Conservation (phyloP, 345 rosid species). For the Citrus hindsii region DNA sequence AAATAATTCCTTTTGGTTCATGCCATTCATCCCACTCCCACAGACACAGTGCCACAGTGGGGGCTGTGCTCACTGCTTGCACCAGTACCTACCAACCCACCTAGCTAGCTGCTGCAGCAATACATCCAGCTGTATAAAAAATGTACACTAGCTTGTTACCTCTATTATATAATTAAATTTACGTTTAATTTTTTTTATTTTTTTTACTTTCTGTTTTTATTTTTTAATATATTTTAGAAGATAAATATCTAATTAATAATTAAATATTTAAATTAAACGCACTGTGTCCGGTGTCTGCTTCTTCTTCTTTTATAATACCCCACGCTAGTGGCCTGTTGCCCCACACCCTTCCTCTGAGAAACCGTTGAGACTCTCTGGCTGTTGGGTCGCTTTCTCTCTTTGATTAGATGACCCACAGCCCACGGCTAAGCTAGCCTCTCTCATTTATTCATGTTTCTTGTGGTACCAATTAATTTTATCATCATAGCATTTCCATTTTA, state of each 20-base stretch:
- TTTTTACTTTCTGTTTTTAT: too few species aligned
- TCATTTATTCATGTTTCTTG: constrained; percentile 26
- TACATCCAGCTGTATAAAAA: too few species aligned
- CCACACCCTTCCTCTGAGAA: constrained; percentile 14
- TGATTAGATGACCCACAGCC: constrained; percentile 27
- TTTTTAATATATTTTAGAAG: too few species aligned
- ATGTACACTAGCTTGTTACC: too few species aligned
- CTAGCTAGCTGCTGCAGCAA: too few species aligned
- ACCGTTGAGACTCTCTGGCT: constrained; percentile 40
- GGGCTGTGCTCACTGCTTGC: constrained; percentile 5
- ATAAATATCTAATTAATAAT: too few species aligned
- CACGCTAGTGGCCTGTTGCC: not conserved
- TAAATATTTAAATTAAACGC: too few species aligned
- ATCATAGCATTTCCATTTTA: not conserved
- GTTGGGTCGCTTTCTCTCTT: constrained; percentile 39
- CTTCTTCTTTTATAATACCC: not conserved
- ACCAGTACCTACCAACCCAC: too few species aligned
- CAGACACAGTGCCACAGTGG: not conserved
- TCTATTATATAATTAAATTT: too few species aligned
- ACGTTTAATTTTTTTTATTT: too few species aligned
- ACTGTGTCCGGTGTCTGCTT: too few species aligned
- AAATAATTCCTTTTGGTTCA: constrained; percentile 27
- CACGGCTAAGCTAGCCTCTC: constrained; percentile 3
- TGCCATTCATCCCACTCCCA: not conserved
- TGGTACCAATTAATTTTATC: constrained; percentile 13